A percentile compares a stretch with the other conserved stretches of the same genome.
Evolutionary conservation across 306 rosid species (phyloP).

Genomic region (Trichosanthes cucumerina): DNA sequence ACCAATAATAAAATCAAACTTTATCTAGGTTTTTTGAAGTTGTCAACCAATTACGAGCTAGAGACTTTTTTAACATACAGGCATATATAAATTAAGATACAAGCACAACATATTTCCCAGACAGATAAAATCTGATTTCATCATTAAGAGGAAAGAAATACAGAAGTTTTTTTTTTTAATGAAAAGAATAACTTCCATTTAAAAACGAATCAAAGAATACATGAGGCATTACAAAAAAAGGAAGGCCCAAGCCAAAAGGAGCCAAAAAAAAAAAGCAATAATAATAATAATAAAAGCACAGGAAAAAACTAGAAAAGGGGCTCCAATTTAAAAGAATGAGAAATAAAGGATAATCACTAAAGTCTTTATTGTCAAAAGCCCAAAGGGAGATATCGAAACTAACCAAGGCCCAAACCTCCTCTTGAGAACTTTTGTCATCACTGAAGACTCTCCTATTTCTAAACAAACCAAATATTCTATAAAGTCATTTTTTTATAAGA

Average conservation of each 20-base stretch:
- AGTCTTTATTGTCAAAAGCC: no score
- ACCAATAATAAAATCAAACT: background rate
- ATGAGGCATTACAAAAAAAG: background rate
- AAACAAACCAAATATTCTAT: no score
- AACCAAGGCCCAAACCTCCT: no score
- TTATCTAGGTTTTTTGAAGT: background rate
- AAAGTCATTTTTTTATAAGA: no score
- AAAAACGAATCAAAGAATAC: background rate
- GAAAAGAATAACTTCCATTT: background rate
- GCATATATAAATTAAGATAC: background rate
- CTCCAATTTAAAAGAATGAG: background rate
- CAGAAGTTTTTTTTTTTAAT: background rate
- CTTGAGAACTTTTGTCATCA: no score
- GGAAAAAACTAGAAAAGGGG: background rate
- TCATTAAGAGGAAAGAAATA: background rate
- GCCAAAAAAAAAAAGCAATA: background rate
- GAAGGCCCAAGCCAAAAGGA: background rate
- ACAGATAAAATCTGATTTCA: background rate
- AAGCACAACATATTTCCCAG: background rate
- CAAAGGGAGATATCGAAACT: no score
- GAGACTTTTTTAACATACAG: background rate
- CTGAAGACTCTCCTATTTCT: no score
- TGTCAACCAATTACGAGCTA: background rate
- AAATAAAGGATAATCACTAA: background rate
- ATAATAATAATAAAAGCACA: background rate